Evolutionary conservation across 768 basidiomycete genomes (phyloP), one percentile per base, ranked within the genome.

Genomic region (Xanthoconium stramineum): DNA sequence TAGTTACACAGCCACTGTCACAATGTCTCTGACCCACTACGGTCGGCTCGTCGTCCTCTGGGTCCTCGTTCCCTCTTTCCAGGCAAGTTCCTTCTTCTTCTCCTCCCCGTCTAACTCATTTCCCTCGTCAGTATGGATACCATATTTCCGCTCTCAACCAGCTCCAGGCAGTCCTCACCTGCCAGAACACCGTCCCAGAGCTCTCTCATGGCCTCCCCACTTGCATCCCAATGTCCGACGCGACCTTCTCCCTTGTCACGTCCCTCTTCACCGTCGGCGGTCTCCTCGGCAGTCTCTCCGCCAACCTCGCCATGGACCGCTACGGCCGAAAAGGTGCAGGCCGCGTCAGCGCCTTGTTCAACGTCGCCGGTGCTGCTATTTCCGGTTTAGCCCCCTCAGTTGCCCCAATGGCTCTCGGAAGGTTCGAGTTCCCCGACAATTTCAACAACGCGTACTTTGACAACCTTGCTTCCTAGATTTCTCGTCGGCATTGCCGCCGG

Each of bases 111-210:
- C 30, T 15, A 17, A 9, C 33, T 52, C 15, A 57, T 36, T 6
- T 29, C 32, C 5, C 46, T 43, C 52, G 14, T 28, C 52, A 91
- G 82, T 92, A 91, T 74, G 94, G 94, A n/a, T 97, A 89, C 71
- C 92, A 96, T 70, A 91, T 94, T 40, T 90, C 93, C 2, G 87
- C 87, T 15, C 81, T 98, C 56, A 98, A 98, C 69, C 93, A 94
- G 68, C 85, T 95, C 28, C 85, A 91, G 66, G 81, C 80, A 6
- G 83, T 87, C 42, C 68, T 94, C 54, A 91, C 88, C 4, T 96
- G 93, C 74, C 79, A 80, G 49, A 62, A 68, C 33, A 52, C 52
- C 10, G 19, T 55, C 29, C 53, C 60, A 1, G n/a, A 4, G 24
- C 50, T 49, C 1, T 58, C 66, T 45, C 69, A 75, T 63, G 75